These are phyloP conservation scores for Aspergillus sp. DNA, from an alignment of 2,329 filamentous ascomycete species.

Conservation along the genomic window DNA sequence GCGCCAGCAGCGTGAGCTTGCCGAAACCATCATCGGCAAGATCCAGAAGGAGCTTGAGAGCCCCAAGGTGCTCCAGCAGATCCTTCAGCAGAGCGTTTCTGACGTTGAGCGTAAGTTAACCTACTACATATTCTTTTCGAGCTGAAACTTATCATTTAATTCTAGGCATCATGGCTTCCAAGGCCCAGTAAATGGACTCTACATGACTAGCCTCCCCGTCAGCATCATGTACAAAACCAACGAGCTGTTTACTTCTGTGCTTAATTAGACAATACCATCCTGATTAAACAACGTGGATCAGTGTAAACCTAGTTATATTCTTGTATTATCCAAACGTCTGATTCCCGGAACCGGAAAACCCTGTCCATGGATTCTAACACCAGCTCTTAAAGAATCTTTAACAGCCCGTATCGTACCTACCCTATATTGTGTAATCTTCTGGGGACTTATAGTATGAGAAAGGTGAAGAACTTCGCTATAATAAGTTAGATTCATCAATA, in stretches of 20 bases:
- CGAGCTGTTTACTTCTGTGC: conserved; percentile 30
- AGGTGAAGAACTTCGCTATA: too few species aligned
- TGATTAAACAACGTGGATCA: conserved; percentile 7
- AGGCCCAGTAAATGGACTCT: conserved; percentile 33
- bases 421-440: too few species aligned
- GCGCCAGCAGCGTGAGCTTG: conserved; percentile 95
- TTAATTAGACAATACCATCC: conserved; percentile 34
- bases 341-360: too few species aligned
- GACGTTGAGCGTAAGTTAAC: conserved; percentile 83
- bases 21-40: conserved; percentile 89
- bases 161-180: conserved; percentile 35
- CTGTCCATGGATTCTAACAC: too few species aligned
- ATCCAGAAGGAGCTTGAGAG: conserved; percentile 98
- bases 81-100: conserved; percentile 90
- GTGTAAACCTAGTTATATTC: not conserved
- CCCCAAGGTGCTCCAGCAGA: conserved; percentile 95
- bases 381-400: too few species aligned
- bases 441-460: too few species aligned
- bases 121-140: too few species aligned
- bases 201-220: conserved; percentile 25
- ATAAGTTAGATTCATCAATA: too few species aligned
- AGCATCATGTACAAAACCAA: conserved; percentile 38
- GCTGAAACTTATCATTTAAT: conserved; percentile 14
- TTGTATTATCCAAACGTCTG: not conserved
- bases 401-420: too few species aligned